Evolutionary conservation across 2,329 filamentous ascomycete genomes (phyloP), one percentile per base, ranked within the genome.

Genomic region (Chaetomium olivaceum): DNA sequence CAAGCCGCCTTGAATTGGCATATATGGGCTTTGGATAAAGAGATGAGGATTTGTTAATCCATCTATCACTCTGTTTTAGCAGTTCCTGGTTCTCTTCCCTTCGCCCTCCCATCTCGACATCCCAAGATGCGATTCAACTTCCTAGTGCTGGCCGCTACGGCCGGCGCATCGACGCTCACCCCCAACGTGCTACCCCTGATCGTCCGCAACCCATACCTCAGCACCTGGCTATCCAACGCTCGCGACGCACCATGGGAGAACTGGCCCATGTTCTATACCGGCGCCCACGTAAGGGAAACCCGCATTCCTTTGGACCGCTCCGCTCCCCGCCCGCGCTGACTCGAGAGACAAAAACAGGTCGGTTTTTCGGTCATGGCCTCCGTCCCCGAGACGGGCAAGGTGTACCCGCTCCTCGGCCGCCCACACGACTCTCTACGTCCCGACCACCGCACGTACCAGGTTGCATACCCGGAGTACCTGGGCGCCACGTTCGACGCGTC

Each of bases 241-340:
- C 84, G 92, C 70, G 85, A 89, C 63, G 83, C 83, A 55, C 92
- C 92, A 1, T 96, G 92, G 92, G 84, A 87, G 62, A 85, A 87
- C 78, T 96, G 92, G 92, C 92, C 92, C 27, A 94, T 94, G 76
- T 77, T 78, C 66, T 76, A 73, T 73, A 77, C 74, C 2, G 75
- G 74, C 16, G 69, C 74, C 57, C 74, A 73, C 62, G 75, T 75
- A 69, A 67, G 72, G 61, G 27, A 54, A 8, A 3, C 14, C 54
- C 21, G 16, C 16, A n/a, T 39, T 29, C 27, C 27, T 29, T 6
- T 8, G 29, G 31, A 36, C 9, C 33, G 50, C 48, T 11, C 51
- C 21, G 0, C 27, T 12, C 21, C 16, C 31, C n/a, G 4, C n/a
- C 6, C 14, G 12, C 36, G 57, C 65, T 69, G 58, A 71, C 27